A percentile compares a stretch with the other conserved stretches of the same genome.
phyloP scores from a whole-genome alignment of 176 grass and related monocot genomes.

The Avena eriantha region DNA sequence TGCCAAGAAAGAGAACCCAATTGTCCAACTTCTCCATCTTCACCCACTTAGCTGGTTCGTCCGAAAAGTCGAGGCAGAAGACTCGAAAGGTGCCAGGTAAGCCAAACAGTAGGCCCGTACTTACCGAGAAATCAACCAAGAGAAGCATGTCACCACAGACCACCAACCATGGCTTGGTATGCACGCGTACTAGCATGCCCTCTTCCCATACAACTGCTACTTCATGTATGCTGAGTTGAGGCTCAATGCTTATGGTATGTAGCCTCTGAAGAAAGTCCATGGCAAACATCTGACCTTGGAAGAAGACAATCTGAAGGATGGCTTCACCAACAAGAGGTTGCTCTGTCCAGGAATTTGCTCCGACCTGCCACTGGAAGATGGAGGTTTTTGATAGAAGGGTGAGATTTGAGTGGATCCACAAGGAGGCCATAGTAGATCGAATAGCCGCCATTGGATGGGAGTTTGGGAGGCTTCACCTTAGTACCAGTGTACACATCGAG shows the following conservation, averaged over 20 bases:
- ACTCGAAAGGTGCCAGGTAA: slow-evolving; percentile 35
- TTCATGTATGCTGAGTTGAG: slow-evolving; percentile 39
- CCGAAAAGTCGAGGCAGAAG: slow-evolving; percentile 33
- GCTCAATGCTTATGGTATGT: slow-evolving; percentile 30
- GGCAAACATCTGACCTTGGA: slow-evolving; percentile 57
- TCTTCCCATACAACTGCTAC: slow-evolving; percentile 28
- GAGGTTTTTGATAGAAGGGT: slow-evolving; percentile 30
- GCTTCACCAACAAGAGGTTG: not conserved
- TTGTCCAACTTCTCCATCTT: slow-evolving; percentile 56
- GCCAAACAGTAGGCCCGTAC: not conserved
- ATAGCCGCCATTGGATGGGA: not conserved
- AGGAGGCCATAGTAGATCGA: slow-evolving; percentile 45
- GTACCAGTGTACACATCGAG: slow-evolving; percentile 52
- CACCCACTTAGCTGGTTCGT: slow-evolving; percentile 42
- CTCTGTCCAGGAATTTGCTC: slow-evolving; percentile 39
- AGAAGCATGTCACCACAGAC: slow-evolving; percentile 60
- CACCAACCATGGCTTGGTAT: slow-evolving; percentile 41
- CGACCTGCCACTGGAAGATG: slow-evolving; percentile 58
- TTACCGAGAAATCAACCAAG: slow-evolving; percentile 32
- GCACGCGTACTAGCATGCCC: not conserved
- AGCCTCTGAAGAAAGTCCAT: slow-evolving; percentile 43
- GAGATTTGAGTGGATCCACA: slow-evolving; percentile 44
- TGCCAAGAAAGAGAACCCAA: slow-evolving; percentile 50
- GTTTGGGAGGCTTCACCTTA: slow-evolving; percentile 43
- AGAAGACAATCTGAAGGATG: slow-evolving; percentile 42